phyloP scores from a whole-genome alignment of 2,329 filamentous ascomycete species.

The Zasmidium cellare region DNA sequence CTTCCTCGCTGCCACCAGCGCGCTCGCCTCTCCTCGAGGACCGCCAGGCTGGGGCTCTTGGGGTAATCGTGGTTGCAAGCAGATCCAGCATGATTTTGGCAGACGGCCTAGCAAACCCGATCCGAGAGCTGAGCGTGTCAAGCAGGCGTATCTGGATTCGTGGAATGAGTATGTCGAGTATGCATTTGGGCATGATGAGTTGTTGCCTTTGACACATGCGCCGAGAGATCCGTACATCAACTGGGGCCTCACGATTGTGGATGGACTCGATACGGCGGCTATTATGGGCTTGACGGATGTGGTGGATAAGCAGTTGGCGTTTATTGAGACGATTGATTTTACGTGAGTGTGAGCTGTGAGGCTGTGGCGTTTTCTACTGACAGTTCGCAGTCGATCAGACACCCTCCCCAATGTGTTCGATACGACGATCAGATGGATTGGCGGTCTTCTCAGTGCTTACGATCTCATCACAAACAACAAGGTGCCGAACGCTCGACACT shows the following conservation, averaged over 20 bases:
- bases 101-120: neutral
- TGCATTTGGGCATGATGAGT: neutral
- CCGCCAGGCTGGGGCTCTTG: neutral
- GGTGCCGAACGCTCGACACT: neutral
- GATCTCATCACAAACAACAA: slow-evolving; percentile 60
- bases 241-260: slow-evolving; percentile 82
- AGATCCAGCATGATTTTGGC: neutral
- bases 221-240: neutral
- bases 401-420: slow-evolving; percentile 63
- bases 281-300: slow-evolving; percentile 71
- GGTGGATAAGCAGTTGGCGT: slow-evolving; percentile 53
- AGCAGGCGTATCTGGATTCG: neutral
- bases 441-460: slow-evolving; percentile 73
- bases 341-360: slow-evolving; percentile 30
- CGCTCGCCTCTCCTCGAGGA: neutral
- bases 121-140: neutral
- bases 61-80: neutral
- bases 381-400: neutral
- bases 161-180: neutral
- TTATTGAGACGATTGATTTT: slow-evolving; percentile 72
- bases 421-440: slow-evolving; percentile 86
- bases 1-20: neutral
- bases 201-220: neutral
- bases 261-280: slow-evolving; percentile 76
- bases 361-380: neutral